These are phyloP conservation scores for Letharia columbiana DNA, from an alignment of 495 filamentous ascomycete genomes.

Conservation along the genomic window DNA sequence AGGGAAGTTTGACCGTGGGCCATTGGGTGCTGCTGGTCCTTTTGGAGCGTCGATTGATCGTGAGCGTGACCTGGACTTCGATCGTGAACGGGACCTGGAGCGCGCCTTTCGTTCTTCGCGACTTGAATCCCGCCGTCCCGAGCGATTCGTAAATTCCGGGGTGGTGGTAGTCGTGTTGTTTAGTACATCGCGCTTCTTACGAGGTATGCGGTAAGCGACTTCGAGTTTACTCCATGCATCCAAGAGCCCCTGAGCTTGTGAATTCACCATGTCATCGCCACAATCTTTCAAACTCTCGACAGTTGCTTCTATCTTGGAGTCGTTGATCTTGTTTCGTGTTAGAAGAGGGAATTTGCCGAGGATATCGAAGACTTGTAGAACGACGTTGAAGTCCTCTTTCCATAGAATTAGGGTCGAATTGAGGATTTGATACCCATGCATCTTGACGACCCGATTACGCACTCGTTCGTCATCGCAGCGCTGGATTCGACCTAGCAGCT, in stretches of 20 bases:
- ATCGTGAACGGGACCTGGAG: constrained; percentile 37
- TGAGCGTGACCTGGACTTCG: constrained; percentile 46
- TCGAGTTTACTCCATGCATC: constrained; percentile 83
- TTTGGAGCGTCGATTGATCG: constrained; percentile 44
- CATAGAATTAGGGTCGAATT: constrained; percentile 75
- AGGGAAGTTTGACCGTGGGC: constrained; percentile 56
- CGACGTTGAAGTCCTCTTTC: constrained; percentile 79
- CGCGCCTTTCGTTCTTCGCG: constrained; percentile 49
- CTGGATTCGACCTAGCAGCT: constrained; percentile 83
- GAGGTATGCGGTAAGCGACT: constrained; percentile 90
- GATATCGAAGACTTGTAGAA: constrained; percentile 83
- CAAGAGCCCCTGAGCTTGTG: constrained; percentile 60
- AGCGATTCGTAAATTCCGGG: constrained; percentile 44
- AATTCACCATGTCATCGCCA: constrained; percentile 65
- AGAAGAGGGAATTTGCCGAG: constrained; percentile 81
- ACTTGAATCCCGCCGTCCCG: constrained; percentile 58
- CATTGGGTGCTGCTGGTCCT: constrained; percentile 51
- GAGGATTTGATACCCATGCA: constrained; percentile 95
- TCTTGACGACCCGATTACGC: constrained; percentile 78
- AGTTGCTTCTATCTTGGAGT: constrained; percentile 87
- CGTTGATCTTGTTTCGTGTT: constrained; percentile 93
- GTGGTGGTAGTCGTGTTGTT: constrained; percentile 33
- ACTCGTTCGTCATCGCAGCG: constrained; percentile 83
- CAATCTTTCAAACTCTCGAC: constrained; percentile 60
- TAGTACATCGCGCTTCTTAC: constrained; percentile 59